phyloP scores from a whole-genome alignment of 2,329 filamentous ascomycete genomes.

The Lizonia empirigonia region DNA sequence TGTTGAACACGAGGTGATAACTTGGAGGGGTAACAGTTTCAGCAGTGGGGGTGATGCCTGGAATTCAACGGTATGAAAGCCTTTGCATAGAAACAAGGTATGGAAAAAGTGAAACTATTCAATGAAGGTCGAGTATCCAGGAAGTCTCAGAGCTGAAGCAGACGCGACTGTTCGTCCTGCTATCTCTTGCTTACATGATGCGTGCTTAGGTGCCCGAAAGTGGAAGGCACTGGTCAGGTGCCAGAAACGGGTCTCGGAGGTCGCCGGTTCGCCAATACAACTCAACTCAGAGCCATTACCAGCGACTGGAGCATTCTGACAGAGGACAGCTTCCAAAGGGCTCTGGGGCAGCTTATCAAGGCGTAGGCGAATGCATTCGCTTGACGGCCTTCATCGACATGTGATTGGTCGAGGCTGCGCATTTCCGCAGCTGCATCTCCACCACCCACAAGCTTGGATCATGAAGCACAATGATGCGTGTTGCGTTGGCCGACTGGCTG shows the following conservation, averaged over 20 bases:
- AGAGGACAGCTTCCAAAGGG: not conserved
- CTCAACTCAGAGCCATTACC: slow-evolving; percentile 6
- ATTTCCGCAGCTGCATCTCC: slow-evolving; percentile 16
- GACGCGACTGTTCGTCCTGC: not conserved
- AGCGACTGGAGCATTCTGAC: slow-evolving; percentile 1
- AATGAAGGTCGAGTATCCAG: not conserved
- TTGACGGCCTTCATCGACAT: slow-evolving; percentile 12
- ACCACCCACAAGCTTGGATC: slow-evolving; percentile 18
- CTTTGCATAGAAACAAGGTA: not conserved
- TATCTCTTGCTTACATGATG: slow-evolving; percentile 18
- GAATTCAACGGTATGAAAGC: not conserved
- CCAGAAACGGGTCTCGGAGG: slow-evolving; percentile 14
- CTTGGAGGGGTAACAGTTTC: slow-evolving; percentile 11
- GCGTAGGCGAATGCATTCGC: slow-evolving; percentile 16
- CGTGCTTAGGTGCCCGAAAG: slow-evolving; percentile 8
- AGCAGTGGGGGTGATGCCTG: slow-evolving; percentile 8
- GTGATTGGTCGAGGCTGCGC: slow-evolving; percentile 12
- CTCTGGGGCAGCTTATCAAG: slow-evolving; percentile 16
- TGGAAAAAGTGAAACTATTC: not conserved
- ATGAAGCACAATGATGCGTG: slow-evolving; percentile 16
- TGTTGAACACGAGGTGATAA: slow-evolving; percentile 3
- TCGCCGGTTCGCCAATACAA: slow-evolving; percentile 11
- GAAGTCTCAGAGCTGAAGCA: not conserved
- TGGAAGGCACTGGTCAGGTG: slow-evolving; percentile 18
- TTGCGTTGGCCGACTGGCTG: slow-evolving; percentile 13